A percentile compares a stretch with the other conserved stretches of the same genome.
Conservation (phyloP, 2,329 filamentous ascomycete genomes). For the Hymenoscyphus fructigenus region DNA sequence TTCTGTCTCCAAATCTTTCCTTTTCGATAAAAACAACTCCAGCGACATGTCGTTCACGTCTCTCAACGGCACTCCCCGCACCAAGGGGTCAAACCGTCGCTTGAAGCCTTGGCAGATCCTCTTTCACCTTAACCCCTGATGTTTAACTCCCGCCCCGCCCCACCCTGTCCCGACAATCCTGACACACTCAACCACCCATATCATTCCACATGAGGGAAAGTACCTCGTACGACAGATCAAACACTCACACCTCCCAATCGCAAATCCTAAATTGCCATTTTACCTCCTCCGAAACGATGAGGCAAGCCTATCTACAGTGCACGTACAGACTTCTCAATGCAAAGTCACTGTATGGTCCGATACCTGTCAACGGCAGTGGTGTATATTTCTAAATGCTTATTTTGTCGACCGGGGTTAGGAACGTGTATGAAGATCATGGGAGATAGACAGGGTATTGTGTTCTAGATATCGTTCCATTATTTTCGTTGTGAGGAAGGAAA, state of each 20-base stretch:
- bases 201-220: background rate
- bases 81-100: background rate
- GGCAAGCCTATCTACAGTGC: background rate
- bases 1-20: background rate
- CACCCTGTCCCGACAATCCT: background rate
- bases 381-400: background rate
- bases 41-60: too few species aligned
- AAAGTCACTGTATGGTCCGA: background rate
- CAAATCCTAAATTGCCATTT: background rate
- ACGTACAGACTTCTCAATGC: background rate
- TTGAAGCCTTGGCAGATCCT: background rate
- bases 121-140: background rate
- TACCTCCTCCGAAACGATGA: background rate
- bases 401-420: background rate
- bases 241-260: background rate
- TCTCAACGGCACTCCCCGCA: too few species aligned
- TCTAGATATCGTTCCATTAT: background rate
- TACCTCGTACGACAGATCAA: background rate
- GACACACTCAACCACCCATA: background rate
- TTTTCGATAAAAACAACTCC: background rate
- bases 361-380: background rate
- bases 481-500: background rate
- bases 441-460: background rate
- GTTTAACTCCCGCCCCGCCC: background rate
- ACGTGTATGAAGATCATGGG: background rate